These are phyloP conservation scores for Hypoxylon intermedium DNA, from an alignment of 495 filamentous ascomycete species.

Conservation along the genomic window DNA sequence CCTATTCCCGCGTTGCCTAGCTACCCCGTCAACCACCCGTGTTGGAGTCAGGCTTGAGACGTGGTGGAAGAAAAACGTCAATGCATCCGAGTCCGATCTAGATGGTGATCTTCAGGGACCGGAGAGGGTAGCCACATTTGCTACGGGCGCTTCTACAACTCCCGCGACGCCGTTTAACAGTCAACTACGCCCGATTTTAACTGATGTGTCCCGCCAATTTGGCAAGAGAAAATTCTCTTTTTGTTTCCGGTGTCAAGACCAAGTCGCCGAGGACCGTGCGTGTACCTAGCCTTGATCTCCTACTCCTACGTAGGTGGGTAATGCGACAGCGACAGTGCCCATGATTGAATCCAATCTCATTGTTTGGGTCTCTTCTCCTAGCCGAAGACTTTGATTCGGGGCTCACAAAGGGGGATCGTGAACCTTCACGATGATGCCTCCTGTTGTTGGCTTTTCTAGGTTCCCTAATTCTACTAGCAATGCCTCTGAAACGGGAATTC, in stretches of 20 bases:
- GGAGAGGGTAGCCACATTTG: slow-evolving; percentile 11
- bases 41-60: slow-evolving; percentile 32
- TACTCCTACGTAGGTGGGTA: too few species aligned
- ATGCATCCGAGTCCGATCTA: slow-evolving; percentile 30
- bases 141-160: not conserved
- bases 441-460: slow-evolving; percentile 6
- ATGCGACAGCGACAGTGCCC: not conserved
- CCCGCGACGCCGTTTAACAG: too few species aligned
- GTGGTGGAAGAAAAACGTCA: slow-evolving; percentile 17
- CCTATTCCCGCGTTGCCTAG: too few species aligned
- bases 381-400: not conserved
- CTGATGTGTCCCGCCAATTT: not conserved
- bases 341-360: not conserved
- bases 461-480: slow-evolving; percentile 6
- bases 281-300: not conserved
- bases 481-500: slow-evolving; percentile 24
- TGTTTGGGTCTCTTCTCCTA: not conserved
- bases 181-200: slow-evolving; percentile 11
- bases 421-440: slow-evolving; percentile 15
- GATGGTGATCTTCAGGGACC: slow-evolving; percentile 17
- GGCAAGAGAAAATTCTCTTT: not conserved
- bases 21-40: slow-evolving; percentile 9
- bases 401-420: slow-evolving; percentile 17
- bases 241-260: slow-evolving; percentile 17
- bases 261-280: not conserved